Percentiles rank a stretch among this genome's conserved stretches.
Evolutionary conservation across 805 yeast genomes (phyloP).

Genomic region (Pichia nanzhaoensis): DNA sequence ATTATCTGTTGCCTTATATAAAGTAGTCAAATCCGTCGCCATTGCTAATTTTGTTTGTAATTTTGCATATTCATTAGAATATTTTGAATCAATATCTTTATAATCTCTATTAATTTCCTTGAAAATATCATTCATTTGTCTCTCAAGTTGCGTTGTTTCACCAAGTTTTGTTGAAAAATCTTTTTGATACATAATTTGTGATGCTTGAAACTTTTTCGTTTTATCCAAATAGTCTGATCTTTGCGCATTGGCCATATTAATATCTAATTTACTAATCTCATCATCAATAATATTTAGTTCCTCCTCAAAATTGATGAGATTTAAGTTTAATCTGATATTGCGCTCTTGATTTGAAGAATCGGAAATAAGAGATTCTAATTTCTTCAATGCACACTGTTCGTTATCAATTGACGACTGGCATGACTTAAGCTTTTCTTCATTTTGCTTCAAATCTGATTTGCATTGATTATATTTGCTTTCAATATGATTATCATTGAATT

Average conservation of each 20-base stretch:
- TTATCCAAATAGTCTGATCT: slow-evolving; percentile 56
- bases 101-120: slow-evolving; percentile 67
- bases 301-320: slow-evolving; percentile 38
- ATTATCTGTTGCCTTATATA: slow-evolving; percentile 78
- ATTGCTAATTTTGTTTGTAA: slow-evolving; percentile 70
- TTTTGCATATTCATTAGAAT: slow-evolving; percentile 65
- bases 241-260: slow-evolving; percentile 45
- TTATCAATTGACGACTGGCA: slow-evolving; percentile 40
- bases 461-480: slow-evolving; percentile 17
- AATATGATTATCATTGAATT: slow-evolving; percentile 20
- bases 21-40: slow-evolving; percentile 73
- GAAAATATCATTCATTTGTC: slow-evolving; percentile 51
- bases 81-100: slow-evolving; percentile 54
- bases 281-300: slow-evolving; percentile 26
- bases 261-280: slow-evolving; percentile 30
- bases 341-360: slow-evolving; percentile 59
- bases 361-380: slow-evolving; percentile 44
- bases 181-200: slow-evolving; percentile 51
- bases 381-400: slow-evolving; percentile 57
- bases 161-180: slow-evolving; percentile 73
- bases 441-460: slow-evolving; percentile 18
- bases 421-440: slow-evolving; percentile 29
- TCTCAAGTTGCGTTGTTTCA: slow-evolving; percentile 75
- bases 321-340: slow-evolving; percentile 40
- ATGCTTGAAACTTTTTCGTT: slow-evolving; percentile 42